Evolutionary conservation across 1,139 yeast species (phyloP).

Genomic region (Suhomyces wounanorum): DNA sequence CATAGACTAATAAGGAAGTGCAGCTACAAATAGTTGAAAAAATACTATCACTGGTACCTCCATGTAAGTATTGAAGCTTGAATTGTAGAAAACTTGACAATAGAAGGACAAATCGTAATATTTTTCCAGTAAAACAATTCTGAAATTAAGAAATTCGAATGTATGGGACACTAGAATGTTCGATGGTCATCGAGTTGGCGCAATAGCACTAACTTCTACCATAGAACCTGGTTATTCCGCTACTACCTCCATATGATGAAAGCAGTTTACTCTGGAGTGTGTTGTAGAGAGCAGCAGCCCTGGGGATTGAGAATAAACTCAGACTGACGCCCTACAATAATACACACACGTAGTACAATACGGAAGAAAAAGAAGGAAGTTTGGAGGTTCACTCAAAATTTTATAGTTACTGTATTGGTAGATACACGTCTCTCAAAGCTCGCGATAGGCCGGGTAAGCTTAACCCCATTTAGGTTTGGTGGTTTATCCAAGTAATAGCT

Average conservation of each 20-base stretch:
- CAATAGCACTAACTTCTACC: constrained; percentile 8
- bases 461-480: neutral
- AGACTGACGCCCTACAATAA: constrained; percentile 54
- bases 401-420: constrained; percentile 10
- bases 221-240: constrained; percentile 46
- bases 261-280: constrained; percentile 51
- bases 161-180: constrained; percentile 53
- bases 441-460: constrained; percentile 12
- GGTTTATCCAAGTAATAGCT: neutral
- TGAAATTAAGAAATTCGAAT: constrained; percentile 13
- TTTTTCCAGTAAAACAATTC: neutral
- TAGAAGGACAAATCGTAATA: too few species aligned
- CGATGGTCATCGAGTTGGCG: constrained; percentile 27
- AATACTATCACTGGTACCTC: too few species aligned
- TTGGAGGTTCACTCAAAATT: constrained; percentile 7
- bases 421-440: neutral
- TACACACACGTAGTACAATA: constrained; percentile 54
- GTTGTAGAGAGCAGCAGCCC: constrained; percentile 56
- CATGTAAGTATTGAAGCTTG: too few species aligned
- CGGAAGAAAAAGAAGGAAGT: constrained; percentile 22
- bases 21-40: neutral
- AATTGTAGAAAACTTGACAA: too few species aligned
- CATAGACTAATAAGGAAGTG: neutral
- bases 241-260: constrained; percentile 34
- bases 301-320: constrained; percentile 27